A percentile compares a stretch with the other conserved stretches of the same genome.
Conservation (phyloP, 805 yeast species). For the Blastobotrys chiropterorum region DNA sequence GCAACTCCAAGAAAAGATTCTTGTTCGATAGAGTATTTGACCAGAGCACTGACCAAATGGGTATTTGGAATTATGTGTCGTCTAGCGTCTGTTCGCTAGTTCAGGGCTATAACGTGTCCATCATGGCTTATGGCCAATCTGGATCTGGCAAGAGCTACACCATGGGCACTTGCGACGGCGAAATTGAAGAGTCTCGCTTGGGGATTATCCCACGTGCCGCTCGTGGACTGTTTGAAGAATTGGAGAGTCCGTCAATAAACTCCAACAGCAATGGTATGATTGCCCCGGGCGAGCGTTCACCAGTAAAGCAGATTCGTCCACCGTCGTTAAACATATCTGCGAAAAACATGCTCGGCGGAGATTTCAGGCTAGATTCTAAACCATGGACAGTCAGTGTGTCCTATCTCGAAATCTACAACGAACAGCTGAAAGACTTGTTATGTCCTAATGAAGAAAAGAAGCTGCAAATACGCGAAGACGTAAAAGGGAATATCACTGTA, state of each 20-base stretch:
- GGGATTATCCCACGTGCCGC: slow-evolving; percentile 54
- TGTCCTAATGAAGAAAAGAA: slow-evolving; percentile 5
- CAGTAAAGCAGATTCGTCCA: too few relatives aligned
- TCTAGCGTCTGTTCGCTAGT: slow-evolving; percentile 11
- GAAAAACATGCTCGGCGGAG: neutral
- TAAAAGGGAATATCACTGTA: slow-evolving; percentile 51
- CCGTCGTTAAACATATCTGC: slow-evolving; percentile 1
- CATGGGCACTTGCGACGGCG: slow-evolving; percentile 35
- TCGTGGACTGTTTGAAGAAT: slow-evolving; percentile 9
- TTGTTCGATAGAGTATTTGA: slow-evolving; percentile 19
- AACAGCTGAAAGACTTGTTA: slow-evolving; percentile 57
- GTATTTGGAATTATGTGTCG: slow-evolving; percentile 14
- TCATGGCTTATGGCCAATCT: slow-evolving; percentile 31
- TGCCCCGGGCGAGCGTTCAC: neutral
- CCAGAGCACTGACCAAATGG: slow-evolving; percentile 17
- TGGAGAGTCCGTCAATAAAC: neutral
- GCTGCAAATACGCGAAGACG: slow-evolving; percentile 48
- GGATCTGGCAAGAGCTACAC: slow-evolving; percentile 34
- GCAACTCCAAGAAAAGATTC: slow-evolving; percentile 13
- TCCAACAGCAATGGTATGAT: too few relatives aligned
- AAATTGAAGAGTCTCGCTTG: too few relatives aligned
- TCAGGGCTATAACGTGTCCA: slow-evolving; percentile 23
- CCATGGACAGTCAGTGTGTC: slow-evolving; percentile 32
- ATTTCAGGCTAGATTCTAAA: neutral
- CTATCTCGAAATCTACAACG: slow-evolving; percentile 66